Base-by-base conservation (phyloP, 768 basidiomycete species). In the Chalciporus piperatus region DNA sequence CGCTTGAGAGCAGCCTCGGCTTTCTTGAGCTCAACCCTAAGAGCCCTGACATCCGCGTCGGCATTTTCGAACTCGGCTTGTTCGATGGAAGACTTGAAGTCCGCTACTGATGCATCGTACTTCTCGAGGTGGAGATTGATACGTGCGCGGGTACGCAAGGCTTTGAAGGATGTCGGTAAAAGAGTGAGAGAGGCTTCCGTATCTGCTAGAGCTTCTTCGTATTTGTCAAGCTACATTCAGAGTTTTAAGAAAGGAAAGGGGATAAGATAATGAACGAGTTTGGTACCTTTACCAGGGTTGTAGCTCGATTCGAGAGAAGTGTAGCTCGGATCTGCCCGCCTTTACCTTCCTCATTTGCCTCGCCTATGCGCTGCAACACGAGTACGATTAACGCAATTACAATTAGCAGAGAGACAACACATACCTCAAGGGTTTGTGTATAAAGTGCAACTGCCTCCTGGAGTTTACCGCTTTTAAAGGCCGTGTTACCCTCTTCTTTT, bases 291-390 rank as follows among this genome's bases (percentile, higher is more conserved):
- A 87, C 70, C 17, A 89, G 71, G 0, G 92, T 85, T 1, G 89
- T 90, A 1, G 92, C 92, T 5, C 91, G 83, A 60, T 95, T 95
- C 2, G 86, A 89, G 9, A 92, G 71, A 4, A 95, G 70, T 2
- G 87, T 85, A 1, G 90, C 88, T 12, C 88, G 83, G 23, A 93
- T 85, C 48, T 87, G 81, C 8, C 91, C 91, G 16, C 92, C 91
- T 57, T 80, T 81, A 1, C 82, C 85, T 67, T 92, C 90, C 39
- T 87, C 84, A 32, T 82, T 80, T 5, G 69, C 68, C 17, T 79
- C 75, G 19, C 90, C 89, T 40, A 92, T 81, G 20, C 79, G 77
- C 84, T 89, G n/a, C 54, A 35, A 16, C 44, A 41, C 39, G 28
- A 23, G 17, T 19, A 47, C 28, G 11, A 46, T 59, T 14, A 57